Conservation (phyloP, 345 rosid genomes). For the Populus alba region DNA sequence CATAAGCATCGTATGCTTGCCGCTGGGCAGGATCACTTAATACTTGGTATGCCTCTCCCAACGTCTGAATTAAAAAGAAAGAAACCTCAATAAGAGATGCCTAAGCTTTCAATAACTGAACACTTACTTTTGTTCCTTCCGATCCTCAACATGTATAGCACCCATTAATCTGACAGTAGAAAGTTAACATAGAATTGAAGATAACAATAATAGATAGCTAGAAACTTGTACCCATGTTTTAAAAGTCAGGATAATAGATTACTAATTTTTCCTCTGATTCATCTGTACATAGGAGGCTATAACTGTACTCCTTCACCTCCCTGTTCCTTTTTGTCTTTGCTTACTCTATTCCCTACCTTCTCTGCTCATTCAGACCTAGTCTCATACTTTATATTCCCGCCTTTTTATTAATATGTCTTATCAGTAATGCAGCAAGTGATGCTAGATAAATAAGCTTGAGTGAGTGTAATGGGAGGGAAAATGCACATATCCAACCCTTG, state of each 20-base stretch:
- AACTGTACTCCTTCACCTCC: background rate
- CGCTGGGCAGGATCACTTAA: conserved; percentile 86
- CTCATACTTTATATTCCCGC: background rate
- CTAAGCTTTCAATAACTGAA: background rate
- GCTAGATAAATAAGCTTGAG: background rate
- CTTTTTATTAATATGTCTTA: too few species aligned
- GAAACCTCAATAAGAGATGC: conserved; percentile 6
- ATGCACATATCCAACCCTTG: background rate
- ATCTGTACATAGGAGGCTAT: background rate
- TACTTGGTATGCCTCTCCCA: conserved; percentile 98
- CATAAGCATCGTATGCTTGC: conserved; percentile 87
- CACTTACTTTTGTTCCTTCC: background rate
- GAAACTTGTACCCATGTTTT: background rate
- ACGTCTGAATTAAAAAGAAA: conserved; percentile 46
- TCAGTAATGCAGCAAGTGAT: background rate
- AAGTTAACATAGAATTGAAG: background rate
- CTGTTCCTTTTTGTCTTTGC: background rate
- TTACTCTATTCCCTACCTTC: background rate
- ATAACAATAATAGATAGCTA: background rate
- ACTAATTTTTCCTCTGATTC: background rate
- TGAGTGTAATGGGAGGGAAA: background rate
- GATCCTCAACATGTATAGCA: background rate
- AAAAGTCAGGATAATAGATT: background rate
- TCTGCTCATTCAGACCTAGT: background rate
- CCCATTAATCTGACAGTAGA: background rate